These are phyloP conservation scores for Cucumis hystrix DNA, from an alignment of 306 rosid species.

Conservation along the genomic window DNA sequence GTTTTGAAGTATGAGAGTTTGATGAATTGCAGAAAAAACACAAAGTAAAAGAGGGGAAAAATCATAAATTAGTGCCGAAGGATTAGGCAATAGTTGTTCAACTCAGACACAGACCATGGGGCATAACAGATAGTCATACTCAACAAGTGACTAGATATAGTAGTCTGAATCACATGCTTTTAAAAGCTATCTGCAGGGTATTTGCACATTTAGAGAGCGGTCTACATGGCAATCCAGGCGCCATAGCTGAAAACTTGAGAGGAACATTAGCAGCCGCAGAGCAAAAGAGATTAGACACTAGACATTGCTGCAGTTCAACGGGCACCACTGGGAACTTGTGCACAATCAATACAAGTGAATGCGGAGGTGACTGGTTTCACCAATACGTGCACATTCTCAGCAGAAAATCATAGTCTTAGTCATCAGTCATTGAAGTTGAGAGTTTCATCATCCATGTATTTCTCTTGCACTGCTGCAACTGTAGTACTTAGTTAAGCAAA, in stretches of 20 bases:
- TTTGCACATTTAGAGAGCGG: background rate
- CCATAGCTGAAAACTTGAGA: background rate
- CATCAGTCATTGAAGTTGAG: slow-evolving; percentile 21
- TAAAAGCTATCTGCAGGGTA: background rate
- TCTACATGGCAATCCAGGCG: background rate
- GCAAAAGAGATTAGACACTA: background rate
- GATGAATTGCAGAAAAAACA: background rate
- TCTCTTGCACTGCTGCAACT: slow-evolving; percentile 97
- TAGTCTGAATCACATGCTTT: background rate
- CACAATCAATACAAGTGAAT: background rate
- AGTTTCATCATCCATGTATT: slow-evolving; percentile 70
- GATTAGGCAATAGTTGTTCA: background rate
- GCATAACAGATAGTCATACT: background rate
- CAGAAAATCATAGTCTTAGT: background rate
- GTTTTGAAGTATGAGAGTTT: background rate
- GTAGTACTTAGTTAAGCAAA: slow-evolving; percentile 54
- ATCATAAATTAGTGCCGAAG: background rate
- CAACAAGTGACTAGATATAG: background rate
- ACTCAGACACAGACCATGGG: background rate
- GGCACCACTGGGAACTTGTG: background rate
- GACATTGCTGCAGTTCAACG: background rate
- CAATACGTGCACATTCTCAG: background rate
- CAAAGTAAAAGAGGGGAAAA: background rate
- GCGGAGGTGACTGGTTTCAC: background rate
- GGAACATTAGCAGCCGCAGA: background rate